phyloP scores from a whole-genome alignment of 2,329 filamentous ascomycete genomes.

The Lecanicillium sp. region DNA sequence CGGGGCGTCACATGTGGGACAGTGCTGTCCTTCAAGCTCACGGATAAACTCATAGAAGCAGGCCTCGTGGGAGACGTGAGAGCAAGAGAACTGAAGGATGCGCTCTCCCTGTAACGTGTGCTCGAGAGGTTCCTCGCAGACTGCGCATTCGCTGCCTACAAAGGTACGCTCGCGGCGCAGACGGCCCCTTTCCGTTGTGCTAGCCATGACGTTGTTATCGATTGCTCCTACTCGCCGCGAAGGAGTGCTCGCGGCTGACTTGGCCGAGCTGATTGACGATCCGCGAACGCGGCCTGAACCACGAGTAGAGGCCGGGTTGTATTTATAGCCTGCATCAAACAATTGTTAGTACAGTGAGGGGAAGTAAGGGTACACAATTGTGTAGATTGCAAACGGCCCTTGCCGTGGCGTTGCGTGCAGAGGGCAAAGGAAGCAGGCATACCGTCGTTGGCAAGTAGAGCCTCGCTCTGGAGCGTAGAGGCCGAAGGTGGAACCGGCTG shows the following conservation, averaged over 20 bases:
- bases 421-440: too few relatives aligned
- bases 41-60: conserved; percentile 99
- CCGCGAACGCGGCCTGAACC: conserved; percentile 17
- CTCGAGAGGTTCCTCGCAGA: conserved; percentile 93
- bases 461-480: too few relatives aligned
- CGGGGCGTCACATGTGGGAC: conserved; percentile 87
- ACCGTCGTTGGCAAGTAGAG: too few relatives aligned
- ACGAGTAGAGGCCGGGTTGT: conserved; percentile 15
- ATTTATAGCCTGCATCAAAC: background rate
- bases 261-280: conserved; percentile 22
- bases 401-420: too few relatives aligned
- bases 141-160: conserved; percentile 87
- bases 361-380: too few relatives aligned
- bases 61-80: conserved; percentile 95
- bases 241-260: conserved; percentile 22
- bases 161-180: conserved; percentile 87
- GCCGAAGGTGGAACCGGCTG: too few relatives aligned
- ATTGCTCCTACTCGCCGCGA: conserved; percentile 28
- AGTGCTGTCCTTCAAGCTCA: conserved; percentile 89
- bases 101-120: conserved; percentile 91
- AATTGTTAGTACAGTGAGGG: too few relatives aligned
- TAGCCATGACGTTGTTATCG: conserved; percentile 36
- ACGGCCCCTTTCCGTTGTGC: conserved; percentile 61
- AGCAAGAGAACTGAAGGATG: conserved; percentile 90
- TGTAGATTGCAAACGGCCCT: too few relatives aligned